These are phyloP conservation scores for Aspergillus novoparasiticus DNA, from an alignment of 2,329 filamentous ascomycete species.

Conservation along the genomic window DNA sequence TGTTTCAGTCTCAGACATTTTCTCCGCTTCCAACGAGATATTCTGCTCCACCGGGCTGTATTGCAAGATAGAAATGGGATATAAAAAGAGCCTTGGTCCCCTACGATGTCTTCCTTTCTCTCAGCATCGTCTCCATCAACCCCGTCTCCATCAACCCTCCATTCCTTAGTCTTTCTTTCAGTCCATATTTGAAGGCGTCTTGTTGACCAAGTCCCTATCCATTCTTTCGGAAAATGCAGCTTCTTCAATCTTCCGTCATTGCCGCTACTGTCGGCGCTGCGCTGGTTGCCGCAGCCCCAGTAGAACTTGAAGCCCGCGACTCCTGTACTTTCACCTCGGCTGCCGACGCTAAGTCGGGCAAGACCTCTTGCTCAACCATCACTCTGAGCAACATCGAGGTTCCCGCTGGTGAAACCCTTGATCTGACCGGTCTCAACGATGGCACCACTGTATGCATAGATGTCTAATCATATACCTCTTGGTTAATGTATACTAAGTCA, in stretches of 20 bases:
- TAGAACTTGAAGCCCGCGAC: constrained; percentile 12
- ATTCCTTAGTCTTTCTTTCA: constrained; percentile 11
- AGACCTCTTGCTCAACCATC: constrained; percentile 41
- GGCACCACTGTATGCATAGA: constrained; percentile 33
- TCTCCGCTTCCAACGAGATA: background rate
- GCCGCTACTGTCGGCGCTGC: constrained; percentile 18
- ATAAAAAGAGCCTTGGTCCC: background rate
- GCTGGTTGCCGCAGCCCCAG: constrained; percentile 16
- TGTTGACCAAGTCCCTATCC: constrained; percentile 16
- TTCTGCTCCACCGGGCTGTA: background rate
- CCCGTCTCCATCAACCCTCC: background rate
- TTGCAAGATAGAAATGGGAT: background rate
- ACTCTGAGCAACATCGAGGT: constrained; percentile 40
- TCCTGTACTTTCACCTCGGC: constrained; percentile 37
- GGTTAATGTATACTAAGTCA: background rate
- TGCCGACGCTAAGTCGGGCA: constrained; percentile 27
- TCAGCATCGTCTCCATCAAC: background rate
- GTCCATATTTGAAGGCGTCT: background rate
- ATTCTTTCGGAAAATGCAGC: constrained; percentile 16
- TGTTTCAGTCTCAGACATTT: constrained; percentile 1
- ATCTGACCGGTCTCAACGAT: constrained; percentile 36
- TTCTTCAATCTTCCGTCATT: constrained; percentile 14
- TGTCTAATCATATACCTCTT: background rate
- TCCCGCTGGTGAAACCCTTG: constrained; percentile 40
- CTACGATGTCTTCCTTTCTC: background rate